Evolutionary conservation across 345 rosid species (phyloP).

Genomic region (Pugionium dolabratum): DNA sequence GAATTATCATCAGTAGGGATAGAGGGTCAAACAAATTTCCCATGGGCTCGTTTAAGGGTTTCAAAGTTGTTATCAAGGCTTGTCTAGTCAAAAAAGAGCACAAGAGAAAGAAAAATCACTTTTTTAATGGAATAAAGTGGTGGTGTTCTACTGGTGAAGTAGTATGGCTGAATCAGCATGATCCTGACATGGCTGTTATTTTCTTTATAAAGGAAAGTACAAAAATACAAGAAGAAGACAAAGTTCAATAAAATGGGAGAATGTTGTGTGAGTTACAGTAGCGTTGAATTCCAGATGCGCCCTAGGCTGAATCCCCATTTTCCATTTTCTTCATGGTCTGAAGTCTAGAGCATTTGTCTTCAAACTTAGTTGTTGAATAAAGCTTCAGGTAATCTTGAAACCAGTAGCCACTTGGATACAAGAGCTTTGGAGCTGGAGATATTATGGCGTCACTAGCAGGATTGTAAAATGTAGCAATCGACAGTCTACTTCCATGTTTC

Average conservation of each 20-base stretch:
- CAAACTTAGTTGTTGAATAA: slow-evolving; percentile 71
- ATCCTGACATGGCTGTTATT: slow-evolving; percentile 29
- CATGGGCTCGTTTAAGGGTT: neutral
- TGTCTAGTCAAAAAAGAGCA: neutral
- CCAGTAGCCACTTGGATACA: slow-evolving; percentile 59
- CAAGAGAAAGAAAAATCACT: neutral
- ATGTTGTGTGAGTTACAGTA: neutral
- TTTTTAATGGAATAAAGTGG: neutral
- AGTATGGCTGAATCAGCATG: slow-evolving; percentile 17
- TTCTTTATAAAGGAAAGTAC: slow-evolving; percentile 16
- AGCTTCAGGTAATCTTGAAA: slow-evolving; percentile 82
- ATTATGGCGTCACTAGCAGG: slow-evolving; percentile 77
- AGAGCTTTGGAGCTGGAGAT: slow-evolving; percentile 66
- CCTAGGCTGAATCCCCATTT: slow-evolving; percentile 33
- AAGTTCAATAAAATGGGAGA: neutral
- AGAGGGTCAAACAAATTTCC: neutral
- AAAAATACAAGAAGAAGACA: slow-evolving; percentile 17
- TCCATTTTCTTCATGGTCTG: slow-evolving; percentile 61
- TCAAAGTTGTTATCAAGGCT: neutral
- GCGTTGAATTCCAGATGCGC: slow-evolving; percentile 16
- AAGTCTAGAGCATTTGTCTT: slow-evolving; percentile 64
- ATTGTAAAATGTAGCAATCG: slow-evolving; percentile 88
- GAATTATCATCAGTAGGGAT: neutral
- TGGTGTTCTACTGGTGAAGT: neutral
- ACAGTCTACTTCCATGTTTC: slow-evolving; percentile 76